These are phyloP conservation scores for Astragalus membranaceus DNA, from an alignment of 306 rosid genomes.

Conservation along the genomic window DNA sequence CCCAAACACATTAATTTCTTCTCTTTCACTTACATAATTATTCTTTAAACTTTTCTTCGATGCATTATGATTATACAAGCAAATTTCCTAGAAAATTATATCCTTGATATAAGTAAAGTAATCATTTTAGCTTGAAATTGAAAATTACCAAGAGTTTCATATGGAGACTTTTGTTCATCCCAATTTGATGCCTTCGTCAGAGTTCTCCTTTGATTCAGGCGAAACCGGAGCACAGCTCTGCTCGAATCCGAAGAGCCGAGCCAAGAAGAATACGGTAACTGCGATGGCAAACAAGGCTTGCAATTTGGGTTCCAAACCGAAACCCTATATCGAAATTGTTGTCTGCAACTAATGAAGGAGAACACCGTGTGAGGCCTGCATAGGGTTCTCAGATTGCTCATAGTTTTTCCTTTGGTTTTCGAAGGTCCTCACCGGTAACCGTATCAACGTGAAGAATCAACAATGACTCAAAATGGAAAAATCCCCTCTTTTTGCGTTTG, in stretches of 20 bases:
- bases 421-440: background rate
- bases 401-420: constrained; percentile 21
- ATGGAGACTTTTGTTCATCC: constrained; percentile 74
- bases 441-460: background rate
- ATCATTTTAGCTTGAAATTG: constrained; percentile 1
- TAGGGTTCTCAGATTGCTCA: constrained; percentile 60
- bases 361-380: constrained; percentile 56
- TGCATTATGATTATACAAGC: background rate
- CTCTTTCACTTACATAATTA: background rate
- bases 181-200: constrained; percentile 59
- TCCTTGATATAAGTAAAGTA: background rate
- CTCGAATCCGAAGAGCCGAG: constrained; percentile 32
- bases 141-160: constrained; percentile 76
- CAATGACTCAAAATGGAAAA: background rate
- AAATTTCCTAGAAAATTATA: background rate
- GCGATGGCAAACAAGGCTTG: constrained; percentile 27
- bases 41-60: background rate
- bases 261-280: constrained; percentile 30
- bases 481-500: background rate
- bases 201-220: constrained; percentile 60
- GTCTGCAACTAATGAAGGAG: constrained; percentile 54
- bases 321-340: constrained; percentile 41
- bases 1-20: constrained; percentile 1
- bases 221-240: constrained; percentile 38
- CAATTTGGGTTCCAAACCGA: constrained; percentile 54